These are phyloP conservation scores for Exserohilum turcica DNA, from an alignment of 2,329 filamentous ascomycete genomes.

Conservation along the genomic window DNA sequence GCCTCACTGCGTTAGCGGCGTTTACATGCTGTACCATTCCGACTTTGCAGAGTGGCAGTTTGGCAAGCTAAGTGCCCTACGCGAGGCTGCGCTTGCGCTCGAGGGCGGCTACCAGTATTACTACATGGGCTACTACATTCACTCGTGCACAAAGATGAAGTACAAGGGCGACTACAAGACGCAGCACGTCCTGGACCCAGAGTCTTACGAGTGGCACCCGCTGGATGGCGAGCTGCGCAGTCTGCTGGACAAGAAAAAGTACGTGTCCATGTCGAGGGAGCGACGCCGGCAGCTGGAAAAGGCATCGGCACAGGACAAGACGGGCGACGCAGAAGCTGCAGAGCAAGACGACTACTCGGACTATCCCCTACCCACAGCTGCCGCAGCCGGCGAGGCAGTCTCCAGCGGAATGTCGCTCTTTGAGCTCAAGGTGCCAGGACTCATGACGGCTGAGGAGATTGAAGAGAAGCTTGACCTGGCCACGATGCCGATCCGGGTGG, in stretches of 20 bases:
- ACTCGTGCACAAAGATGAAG: slow-evolving; percentile 79
- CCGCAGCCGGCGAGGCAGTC: slow-evolving; percentile 44
- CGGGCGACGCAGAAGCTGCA: not conserved
- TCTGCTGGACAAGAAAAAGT: slow-evolving; percentile 62
- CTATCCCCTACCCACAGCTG: slow-evolving; percentile 32
- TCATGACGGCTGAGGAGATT: slow-evolving; percentile 62
- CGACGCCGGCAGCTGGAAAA: slow-evolving; percentile 27
- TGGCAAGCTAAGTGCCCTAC: slow-evolving; percentile 75
- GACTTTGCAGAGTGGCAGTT: slow-evolving; percentile 72
- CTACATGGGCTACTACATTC: slow-evolving; percentile 86
- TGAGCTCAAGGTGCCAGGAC: slow-evolving; percentile 68
- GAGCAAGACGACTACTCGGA: slow-evolving; percentile 26
- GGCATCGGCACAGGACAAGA: not conserved
- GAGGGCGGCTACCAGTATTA: slow-evolving; percentile 76
- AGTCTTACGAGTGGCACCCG: slow-evolving; percentile 65
- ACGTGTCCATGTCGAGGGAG: slow-evolving; percentile 53
- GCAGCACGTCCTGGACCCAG: slow-evolving; percentile 74
- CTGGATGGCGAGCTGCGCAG: slow-evolving; percentile 59
- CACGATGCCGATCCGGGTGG: slow-evolving; percentile 61
- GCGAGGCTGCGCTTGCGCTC: slow-evolving; percentile 72
- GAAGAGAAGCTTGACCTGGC: slow-evolving; percentile 61
- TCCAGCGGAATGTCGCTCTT: slow-evolving; percentile 58
- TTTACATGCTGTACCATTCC: slow-evolving; percentile 82
- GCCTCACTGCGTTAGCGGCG: slow-evolving; percentile 76
- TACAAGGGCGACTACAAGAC: slow-evolving; percentile 83